A percentile compares a stretch with the other conserved stretches of the same genome.
Evolutionary conservation across 1,284 basidiomycete genomes (phyloP).

Genomic region (Trichosporon inkin): DNA sequence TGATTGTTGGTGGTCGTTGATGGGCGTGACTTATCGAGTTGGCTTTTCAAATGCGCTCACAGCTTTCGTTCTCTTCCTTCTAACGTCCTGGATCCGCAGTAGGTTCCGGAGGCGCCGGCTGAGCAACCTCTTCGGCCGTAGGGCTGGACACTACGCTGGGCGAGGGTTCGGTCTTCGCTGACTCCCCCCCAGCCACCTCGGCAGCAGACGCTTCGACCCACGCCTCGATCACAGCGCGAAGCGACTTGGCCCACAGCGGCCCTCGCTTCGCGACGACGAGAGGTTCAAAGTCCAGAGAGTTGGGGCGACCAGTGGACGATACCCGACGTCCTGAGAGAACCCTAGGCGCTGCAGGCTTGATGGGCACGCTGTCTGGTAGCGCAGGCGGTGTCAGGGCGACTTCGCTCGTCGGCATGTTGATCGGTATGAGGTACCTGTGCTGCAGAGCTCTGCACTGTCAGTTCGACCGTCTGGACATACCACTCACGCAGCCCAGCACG

Average conservation of each 20-base stretch:
- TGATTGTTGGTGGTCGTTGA: too few species aligned
- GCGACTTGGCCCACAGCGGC: conserved; percentile 39
- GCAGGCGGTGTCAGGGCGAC: background rate
- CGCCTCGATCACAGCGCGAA: conserved; percentile 25
- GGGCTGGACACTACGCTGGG: background rate
- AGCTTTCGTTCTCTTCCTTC: too few species aligned
- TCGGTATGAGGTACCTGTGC: conserved; percentile 42
- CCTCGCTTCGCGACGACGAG: conserved; percentile 38
- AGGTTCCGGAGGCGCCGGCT: background rate
- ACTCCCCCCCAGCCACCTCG: conserved; percentile 23
- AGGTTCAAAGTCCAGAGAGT: conserved; percentile 42
- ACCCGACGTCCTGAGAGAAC: background rate
- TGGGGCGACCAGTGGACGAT: background rate
- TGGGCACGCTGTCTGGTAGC: conserved; percentile 13
- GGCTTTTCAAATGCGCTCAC: too few species aligned
- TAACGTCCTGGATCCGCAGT: background rate
- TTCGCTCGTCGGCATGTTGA: conserved; percentile 27
- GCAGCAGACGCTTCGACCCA: conserved; percentile 39
- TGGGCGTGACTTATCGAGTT: background rate
- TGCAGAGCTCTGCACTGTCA: conserved; percentile 36
- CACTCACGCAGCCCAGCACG: conserved; percentile 49
- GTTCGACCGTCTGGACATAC: background rate
- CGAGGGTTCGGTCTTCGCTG: background rate
- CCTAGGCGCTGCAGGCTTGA: conserved; percentile 17
- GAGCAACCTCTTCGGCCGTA: background rate